A percentile compares a stretch with the other conserved stretches of the same genome.
Conservation (phyloP, 2,329 filamentous ascomycete species). For the Xylariaceae sp. region DNA sequence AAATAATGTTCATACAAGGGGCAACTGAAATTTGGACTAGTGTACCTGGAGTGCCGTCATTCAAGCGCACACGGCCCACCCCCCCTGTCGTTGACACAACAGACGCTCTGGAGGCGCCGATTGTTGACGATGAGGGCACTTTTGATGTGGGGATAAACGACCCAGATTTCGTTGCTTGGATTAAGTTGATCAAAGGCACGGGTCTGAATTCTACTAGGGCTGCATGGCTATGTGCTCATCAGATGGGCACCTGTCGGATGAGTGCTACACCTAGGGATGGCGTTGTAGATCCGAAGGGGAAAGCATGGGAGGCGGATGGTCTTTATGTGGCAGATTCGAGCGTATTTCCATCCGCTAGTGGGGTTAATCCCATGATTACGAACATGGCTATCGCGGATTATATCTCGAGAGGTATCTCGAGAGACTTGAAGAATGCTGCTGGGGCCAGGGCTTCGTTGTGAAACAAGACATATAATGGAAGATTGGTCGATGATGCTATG, state of each 20-base stretch:
- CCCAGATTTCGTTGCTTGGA: slow-evolving; percentile 60
- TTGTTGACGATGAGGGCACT: slow-evolving; percentile 13
- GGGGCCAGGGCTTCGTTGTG: slow-evolving; percentile 12
- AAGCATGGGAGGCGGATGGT: slow-evolving; percentile 63
- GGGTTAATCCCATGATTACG: slow-evolving; percentile 81
- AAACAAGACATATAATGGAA: not conserved
- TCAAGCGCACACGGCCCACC: slow-evolving; percentile 41
- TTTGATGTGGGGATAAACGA: slow-evolving; percentile 52
- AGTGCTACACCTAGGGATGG: slow-evolving; percentile 49
- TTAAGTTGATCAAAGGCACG: slow-evolving; percentile 46
- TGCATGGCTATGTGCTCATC: slow-evolving; percentile 69
- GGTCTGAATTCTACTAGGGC: slow-evolving; percentile 50
- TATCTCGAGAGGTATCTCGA: slow-evolving; percentile 57
- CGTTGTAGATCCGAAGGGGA: slow-evolving; percentile 57
- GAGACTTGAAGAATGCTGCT: slow-evolving; percentile 40
- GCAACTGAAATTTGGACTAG: slow-evolving; percentile 75
- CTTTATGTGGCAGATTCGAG: slow-evolving; percentile 73
- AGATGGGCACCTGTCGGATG: slow-evolving; percentile 80
- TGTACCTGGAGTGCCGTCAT: slow-evolving; percentile 62
- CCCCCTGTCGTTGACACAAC: not conserved
- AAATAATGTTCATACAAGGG: slow-evolving; percentile 74
- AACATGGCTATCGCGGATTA: slow-evolving; percentile 68
- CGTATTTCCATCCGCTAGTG: slow-evolving; percentile 72
- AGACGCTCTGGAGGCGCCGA: slow-evolving; percentile 12
- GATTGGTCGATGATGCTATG: too few species aligned